These are phyloP conservation scores for Linnemannia schmuckeri DNA, from an alignment of 192 early-diverging fungal species.

Conservation along the genomic window DNA sequence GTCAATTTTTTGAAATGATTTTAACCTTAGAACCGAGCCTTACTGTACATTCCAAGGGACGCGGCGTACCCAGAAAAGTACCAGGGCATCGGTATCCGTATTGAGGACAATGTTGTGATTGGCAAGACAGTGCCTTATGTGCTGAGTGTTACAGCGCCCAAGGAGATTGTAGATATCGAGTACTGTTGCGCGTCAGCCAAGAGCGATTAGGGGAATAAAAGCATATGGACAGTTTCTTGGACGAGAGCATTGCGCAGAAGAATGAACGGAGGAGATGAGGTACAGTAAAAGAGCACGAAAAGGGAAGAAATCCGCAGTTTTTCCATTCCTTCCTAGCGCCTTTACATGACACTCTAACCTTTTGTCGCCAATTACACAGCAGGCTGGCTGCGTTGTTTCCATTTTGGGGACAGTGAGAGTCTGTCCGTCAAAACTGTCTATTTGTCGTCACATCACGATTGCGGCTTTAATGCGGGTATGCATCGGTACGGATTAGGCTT, in stretches of 20 bases:
- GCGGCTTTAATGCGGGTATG: neutral
- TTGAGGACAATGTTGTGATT: slow-evolving; percentile 95
- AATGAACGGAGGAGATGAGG: neutral
- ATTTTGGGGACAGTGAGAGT: neutral
- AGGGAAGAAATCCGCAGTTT: neutral
- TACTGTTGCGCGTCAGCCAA: slow-evolving; percentile 49
- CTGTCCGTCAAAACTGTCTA: neutral
- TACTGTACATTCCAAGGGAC: slow-evolving; percentile 86
- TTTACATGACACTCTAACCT: neutral
- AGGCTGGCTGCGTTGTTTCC: too few species aligned
- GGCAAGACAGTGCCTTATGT: slow-evolving; percentile 76
- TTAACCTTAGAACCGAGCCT: slow-evolving; percentile 78
- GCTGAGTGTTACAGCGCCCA: slow-evolving; percentile 82
- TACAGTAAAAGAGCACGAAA: neutral
- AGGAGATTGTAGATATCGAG: slow-evolving; percentile 88
- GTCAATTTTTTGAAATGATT: neutral
- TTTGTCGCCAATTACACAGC: neutral
- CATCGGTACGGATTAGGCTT: too few species aligned
- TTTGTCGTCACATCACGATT: neutral
- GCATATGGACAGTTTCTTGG: neutral
- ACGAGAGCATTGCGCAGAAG: neutral
- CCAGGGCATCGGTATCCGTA: slow-evolving; percentile 93
- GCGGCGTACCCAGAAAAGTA: slow-evolving; percentile 81
- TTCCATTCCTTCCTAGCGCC: neutral
- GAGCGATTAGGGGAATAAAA: neutral